Conservation (phyloP, 2,329 filamentous ascomycete species). For the Colletotrichum gigasporum region DNA sequence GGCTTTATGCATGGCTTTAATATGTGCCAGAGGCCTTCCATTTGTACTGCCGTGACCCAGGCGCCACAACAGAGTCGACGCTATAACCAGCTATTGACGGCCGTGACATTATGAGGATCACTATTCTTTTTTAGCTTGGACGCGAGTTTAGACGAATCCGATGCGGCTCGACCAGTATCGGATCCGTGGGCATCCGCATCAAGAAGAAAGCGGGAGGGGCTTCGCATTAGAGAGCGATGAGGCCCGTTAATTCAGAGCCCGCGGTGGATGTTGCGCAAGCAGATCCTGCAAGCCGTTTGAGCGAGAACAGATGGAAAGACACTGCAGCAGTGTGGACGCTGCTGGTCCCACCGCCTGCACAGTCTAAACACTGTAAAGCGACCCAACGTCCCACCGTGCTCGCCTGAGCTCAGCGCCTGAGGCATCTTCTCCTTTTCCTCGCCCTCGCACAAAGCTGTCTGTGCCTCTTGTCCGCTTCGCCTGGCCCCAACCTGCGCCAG, state of each 20-base stretch:
- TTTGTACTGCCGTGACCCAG: too few relatives aligned
- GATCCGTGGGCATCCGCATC: slow-evolving; percentile 5
- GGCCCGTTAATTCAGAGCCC: slow-evolving; percentile 5
- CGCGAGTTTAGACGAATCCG: slow-evolving; percentile 3
- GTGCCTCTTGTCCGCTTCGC: too few relatives aligned
- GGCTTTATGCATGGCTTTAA: not conserved
- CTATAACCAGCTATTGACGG: too few relatives aligned
- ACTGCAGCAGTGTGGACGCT: too few relatives aligned
- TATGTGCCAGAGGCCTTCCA: not conserved
- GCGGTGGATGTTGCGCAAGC: not conserved
- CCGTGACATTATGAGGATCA: too few relatives aligned
- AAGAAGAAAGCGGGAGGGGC: not conserved
- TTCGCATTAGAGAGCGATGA: too few relatives aligned
- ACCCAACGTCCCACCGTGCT: not conserved
- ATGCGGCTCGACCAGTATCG: not conserved
- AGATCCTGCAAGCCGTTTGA: not conserved
- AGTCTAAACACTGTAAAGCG: not conserved
- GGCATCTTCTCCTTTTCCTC: not conserved
- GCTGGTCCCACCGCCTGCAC: not conserved
- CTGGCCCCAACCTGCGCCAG: not conserved
- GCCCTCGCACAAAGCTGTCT: not conserved
- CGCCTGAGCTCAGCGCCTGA: not conserved
- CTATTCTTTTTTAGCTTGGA: too few relatives aligned
- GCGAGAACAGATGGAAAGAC: slow-evolving; percentile 10
- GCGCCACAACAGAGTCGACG: too few relatives aligned